Evolutionary conservation across 23 red algal genomes (phyloP), one percentile per base, ranked within the genome.

Genomic region (Gracilaria caudata): DNA sequence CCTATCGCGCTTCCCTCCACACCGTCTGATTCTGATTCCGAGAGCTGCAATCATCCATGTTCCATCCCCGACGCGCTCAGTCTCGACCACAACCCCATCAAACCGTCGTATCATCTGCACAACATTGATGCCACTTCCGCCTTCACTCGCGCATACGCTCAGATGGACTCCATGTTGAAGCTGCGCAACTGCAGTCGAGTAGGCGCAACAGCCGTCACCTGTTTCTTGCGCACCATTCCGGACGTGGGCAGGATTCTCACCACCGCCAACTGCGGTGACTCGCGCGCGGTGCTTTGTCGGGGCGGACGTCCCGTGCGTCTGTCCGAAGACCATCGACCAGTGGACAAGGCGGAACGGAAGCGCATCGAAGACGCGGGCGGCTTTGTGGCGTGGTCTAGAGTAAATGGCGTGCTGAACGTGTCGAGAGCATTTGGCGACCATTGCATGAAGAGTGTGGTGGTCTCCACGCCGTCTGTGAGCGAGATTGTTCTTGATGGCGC

Each of bases 261-360:
- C 65, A 93, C 89, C 34, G 97, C 97, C 38, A 99, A 99, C 49
- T 94, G 84, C 29, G 97, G 97, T 51, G 97, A 99, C 82, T 75
- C 93, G 45, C 77, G 93, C 17, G 97, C 97, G 1, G 93, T 99
- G 30, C 82, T 99, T 10, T 75, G 92, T 38, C 92, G 96, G 0
- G 93, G 76, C 80, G 96, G 88, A 20, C 59, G 78, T 11, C 39
- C 78, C 7, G 19, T 93, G 16, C 83, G 93, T 16, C 88, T 99
- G 7, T 91, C 93, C 13, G 89, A 78, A 37, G 93, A 95, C 79
- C 97, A 99, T 68, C 92, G 92, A 64, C 93, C 97, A 3, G 81
- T 74, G 17, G 85, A 94, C 40, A 65, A 68, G 36, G 26, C 21
- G 35, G 97, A 99, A 78, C 34, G 65, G 23, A 54, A 78, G 36